These are phyloP conservation scores for Tolypocladium pustulatum DNA, from an alignment of 2,329 filamentous ascomycete genomes.

Conservation along the genomic window DNA sequence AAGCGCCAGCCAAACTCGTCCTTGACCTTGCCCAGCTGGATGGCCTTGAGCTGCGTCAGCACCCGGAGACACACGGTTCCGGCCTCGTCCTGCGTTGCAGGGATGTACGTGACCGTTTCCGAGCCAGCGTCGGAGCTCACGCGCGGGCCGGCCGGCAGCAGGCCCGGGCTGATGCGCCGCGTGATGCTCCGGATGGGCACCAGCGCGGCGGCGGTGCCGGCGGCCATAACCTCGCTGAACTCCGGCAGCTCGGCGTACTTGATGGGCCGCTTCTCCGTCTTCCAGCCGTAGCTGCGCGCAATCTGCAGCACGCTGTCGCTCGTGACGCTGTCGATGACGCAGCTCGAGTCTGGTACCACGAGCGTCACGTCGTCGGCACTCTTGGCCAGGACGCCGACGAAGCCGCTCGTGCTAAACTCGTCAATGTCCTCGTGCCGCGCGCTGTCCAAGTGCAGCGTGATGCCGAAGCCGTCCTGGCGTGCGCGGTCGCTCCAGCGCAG, in stretches of 20 bases:
- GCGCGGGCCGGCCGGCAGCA: conserved; percentile 22
- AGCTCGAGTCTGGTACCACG: conserved; percentile 78
- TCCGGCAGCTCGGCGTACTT: conserved; percentile 45
- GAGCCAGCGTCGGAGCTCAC: conserved; percentile 24
- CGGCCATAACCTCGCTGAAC: conserved; percentile 72
- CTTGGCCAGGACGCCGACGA: conserved; percentile 65
- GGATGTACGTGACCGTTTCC: conserved; percentile 47
- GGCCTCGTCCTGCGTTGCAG: conserved; percentile 50
- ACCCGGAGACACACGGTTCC: conserved; percentile 66
- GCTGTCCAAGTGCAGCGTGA: conserved; percentile 88
- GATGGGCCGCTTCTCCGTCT: conserved; percentile 65
- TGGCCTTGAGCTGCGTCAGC: conserved; percentile 66
- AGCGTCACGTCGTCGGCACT: conserved; percentile 50
- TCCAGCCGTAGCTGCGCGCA: conserved; percentile 70
- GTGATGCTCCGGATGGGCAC: conserved; percentile 91
- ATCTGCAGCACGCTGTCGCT: conserved; percentile 70
- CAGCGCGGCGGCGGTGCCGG: conserved; percentile 81
- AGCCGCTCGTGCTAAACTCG: conserved; percentile 91
- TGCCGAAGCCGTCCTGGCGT: conserved; percentile 70
- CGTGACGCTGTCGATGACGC: conserved; percentile 80
- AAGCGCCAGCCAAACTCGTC: conserved; percentile 68
- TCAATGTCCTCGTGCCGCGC: conserved; percentile 76
- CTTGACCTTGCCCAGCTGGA: conserved; percentile 70
- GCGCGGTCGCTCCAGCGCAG: conserved; percentile 79
- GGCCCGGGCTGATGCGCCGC: conserved; percentile 31